Evolutionary conservation across 2,329 filamentous ascomycete species (phyloP), one percentile per base, ranked within the genome.

Genomic region (Clonostachys rhizophaga): DNA sequence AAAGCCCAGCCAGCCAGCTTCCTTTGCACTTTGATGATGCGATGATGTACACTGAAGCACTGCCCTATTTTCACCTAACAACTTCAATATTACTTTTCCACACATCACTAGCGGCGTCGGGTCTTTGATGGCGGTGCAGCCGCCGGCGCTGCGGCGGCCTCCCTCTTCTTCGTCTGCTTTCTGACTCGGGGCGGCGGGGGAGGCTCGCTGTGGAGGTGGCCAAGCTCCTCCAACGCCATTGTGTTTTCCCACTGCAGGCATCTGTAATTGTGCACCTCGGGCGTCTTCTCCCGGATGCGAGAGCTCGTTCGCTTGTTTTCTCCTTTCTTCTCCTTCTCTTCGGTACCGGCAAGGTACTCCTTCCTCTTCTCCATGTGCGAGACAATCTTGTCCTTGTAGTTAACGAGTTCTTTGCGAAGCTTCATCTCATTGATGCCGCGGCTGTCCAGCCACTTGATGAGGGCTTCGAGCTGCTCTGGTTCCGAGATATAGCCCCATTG

Each of bases 401-500:
- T 69, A 44, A 86, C 72, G 5, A 99, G 77, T 64, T 97, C 92
- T 67, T 96, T 97, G 50, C 87, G 83, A 44, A 99, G 75, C 61
- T 90, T 91, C 52, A 87, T 71, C 68, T 99, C 94, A 53, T 95
- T 91, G 53, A 86, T 76, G 2, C 94, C 94, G 14, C 89, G 86
- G 12, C 85, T 79, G 59, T 99, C 92, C 5, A 99, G 78, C 91
- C 94, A 99, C 45, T 79, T 79, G 51, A 97, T 82, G 16, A 99
- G 77, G 45, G 79, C 79, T 51, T 94, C 88, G 6, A 99, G 69
- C 36, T 88, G 79, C 43, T 86, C 82, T 0, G 89, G 83, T 11
- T 94, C 87, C 36, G 92, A 88, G 57, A 90, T 91, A 68, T 89
- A 99, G 11, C 88, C 94, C 91, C 94, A 99, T 64, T 97, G 87